These are phyloP conservation scores for Prunus padus DNA, from an alignment of 306 rosid species.

Conservation along the genomic window DNA sequence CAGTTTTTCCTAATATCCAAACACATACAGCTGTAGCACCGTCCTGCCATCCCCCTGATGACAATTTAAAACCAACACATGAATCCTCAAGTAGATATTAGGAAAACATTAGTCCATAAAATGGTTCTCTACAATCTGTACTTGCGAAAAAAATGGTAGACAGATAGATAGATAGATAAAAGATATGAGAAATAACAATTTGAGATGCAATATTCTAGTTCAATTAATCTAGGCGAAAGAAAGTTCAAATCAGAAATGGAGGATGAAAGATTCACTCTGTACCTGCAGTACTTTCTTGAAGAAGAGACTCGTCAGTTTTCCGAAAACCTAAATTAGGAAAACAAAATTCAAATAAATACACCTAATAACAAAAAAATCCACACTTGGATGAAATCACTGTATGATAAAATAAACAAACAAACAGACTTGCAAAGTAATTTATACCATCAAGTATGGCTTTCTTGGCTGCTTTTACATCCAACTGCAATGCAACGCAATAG, in stretches of 20 bases:
- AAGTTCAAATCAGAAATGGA: not conserved
- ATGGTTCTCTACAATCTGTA: not conserved
- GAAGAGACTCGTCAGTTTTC: slow-evolving; percentile 76
- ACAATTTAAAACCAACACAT: slow-evolving; percentile 16
- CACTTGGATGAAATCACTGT: not conserved
- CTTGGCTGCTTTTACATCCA: slow-evolving; percentile 75
- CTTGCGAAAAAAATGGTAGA: not conserved
- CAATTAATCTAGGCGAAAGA: not conserved
- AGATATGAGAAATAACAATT: not conserved
- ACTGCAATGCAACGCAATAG: slow-evolving; percentile 60
- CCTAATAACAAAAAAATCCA: slow-evolving; percentile 1
- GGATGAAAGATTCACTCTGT: not conserved
- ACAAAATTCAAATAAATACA: slow-evolving; percentile 11
- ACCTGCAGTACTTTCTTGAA: slow-evolving; percentile 75
- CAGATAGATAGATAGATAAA: not conserved
- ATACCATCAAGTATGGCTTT: slow-evolving; percentile 83
- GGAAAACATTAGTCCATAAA: slow-evolving; percentile 5
- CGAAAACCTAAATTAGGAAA: slow-evolving; percentile 54
- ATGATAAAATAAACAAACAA: not conserved
- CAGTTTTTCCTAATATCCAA: slow-evolving; percentile 81
- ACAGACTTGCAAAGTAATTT: not conserved
- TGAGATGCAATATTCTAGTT: not conserved
- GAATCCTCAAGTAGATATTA: slow-evolving; percentile 21
- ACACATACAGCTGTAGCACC: slow-evolving; percentile 91
- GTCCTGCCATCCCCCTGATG: slow-evolving; percentile 89